A percentile compares a stretch with the other conserved stretches of the same genome.
Conservation (phyloP, 495 filamentous ascomycete genomes). For the Amniculicola lignicola region DNA sequence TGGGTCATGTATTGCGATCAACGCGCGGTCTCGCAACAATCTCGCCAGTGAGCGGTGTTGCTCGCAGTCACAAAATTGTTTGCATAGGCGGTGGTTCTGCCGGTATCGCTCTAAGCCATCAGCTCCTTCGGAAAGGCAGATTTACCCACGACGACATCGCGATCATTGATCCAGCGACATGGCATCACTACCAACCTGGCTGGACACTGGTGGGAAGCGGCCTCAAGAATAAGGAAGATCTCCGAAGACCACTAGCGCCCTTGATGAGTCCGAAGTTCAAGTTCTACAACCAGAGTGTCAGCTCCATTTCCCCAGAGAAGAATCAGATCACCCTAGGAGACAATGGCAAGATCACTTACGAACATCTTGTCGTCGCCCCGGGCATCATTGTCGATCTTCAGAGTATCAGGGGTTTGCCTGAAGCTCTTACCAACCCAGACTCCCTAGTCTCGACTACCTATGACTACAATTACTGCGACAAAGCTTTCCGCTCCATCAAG, state of each 20-base stretch:
- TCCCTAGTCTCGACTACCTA: constrained; percentile 64
- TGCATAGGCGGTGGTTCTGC: constrained; percentile 63
- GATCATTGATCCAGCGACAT: constrained; percentile 61
- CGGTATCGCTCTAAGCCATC: constrained; percentile 60
- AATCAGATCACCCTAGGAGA: constrained; percentile 58
- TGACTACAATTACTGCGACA: constrained; percentile 58
- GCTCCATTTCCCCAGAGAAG: constrained; percentile 54
- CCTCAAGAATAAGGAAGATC: constrained; percentile 55
- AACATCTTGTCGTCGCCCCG: constrained; percentile 63
- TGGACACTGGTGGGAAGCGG: constrained; percentile 69
- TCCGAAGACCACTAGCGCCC: constrained; percentile 51
- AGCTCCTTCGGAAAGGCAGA: constrained; percentile 56
- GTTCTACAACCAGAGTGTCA: constrained; percentile 56
- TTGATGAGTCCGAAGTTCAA: constrained; percentile 60
- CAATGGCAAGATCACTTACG: constrained; percentile 58
- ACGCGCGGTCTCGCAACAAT: constrained; percentile 42
- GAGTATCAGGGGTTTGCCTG: constrained; percentile 57
- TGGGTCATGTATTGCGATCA: not conserved
- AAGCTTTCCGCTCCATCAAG: constrained; percentile 55
- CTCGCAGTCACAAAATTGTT: constrained; percentile 58
- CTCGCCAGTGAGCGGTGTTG: constrained; percentile 40
- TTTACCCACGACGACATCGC: constrained; percentile 62
- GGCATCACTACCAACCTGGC: constrained; percentile 69
- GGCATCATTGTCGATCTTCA: constrained; percentile 57
- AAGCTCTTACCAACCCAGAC: constrained; percentile 55